Evolutionary conservation across 2,329 filamentous ascomycete species (phyloP).

Genomic region (Phialophora tarda): DNA sequence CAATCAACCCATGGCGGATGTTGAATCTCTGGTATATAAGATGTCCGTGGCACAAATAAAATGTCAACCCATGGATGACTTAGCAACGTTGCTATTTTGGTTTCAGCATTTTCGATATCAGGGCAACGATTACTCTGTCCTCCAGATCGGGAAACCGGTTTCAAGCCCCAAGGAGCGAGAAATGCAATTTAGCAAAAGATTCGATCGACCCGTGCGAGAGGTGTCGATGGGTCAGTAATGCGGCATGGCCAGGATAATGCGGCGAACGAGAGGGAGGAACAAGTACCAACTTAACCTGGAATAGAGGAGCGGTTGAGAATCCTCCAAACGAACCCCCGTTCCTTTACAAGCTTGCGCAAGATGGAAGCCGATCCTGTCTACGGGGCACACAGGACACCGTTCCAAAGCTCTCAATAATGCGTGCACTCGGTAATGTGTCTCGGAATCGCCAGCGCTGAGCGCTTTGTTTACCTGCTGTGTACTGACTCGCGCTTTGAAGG

Average conservation of each 20-base stretch:
- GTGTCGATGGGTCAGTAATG: not conserved
- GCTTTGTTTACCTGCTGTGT: not conserved
- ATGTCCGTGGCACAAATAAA: not conserved
- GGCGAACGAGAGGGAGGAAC: not conserved
- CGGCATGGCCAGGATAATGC: not conserved
- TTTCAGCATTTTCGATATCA: not conserved
- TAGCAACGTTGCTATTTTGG: slow-evolving; percentile 6
- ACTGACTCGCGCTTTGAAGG: not conserved
- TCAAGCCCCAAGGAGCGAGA: not conserved
- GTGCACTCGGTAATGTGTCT: not conserved
- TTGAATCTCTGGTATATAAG: slow-evolving; percentile 1
- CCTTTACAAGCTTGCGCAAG: not conserved
- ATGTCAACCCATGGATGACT: not conserved
- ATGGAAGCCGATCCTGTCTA: not conserved
- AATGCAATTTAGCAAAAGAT: not conserved
- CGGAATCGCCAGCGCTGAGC: not conserved
- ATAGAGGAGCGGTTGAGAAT: not conserved
- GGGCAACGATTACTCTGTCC: not conserved
- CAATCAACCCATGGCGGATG: not conserved
- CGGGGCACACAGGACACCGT: too few relatives aligned
- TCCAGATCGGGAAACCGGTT: not conserved
- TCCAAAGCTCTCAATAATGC: too few relatives aligned
- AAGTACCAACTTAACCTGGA: not conserved
- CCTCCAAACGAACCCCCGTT: not conserved
- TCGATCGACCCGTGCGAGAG: not conserved